These are phyloP conservation scores for Candida orba DNA, from an alignment of 805 yeast species.

Conservation along the genomic window DNA sequence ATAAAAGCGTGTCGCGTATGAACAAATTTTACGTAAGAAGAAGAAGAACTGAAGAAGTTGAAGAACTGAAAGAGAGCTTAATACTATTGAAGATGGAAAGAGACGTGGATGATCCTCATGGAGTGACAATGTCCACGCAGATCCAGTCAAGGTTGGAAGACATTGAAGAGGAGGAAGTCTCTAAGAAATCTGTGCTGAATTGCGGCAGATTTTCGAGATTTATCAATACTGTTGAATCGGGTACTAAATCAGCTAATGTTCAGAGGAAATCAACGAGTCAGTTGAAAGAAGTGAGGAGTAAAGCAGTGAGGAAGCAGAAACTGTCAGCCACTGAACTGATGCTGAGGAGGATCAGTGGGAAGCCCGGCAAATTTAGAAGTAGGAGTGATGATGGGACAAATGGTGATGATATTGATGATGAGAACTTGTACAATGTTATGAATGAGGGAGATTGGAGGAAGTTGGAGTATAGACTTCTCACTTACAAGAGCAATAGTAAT, in stretches of 20 bases:
- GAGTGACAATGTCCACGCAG: conserved; percentile 18
- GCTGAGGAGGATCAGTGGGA: conserved; percentile 7
- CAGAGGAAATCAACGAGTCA: not conserved
- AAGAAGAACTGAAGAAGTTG: no score
- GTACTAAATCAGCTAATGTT: no score
- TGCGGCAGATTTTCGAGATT: not conserved
- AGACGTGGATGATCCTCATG: not conserved
- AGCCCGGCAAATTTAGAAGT: conserved; percentile 3
- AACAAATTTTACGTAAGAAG: no score
- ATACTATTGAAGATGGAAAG: no score
- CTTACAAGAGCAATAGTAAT: not conserved
- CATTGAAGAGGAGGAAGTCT: conserved; percentile 6
- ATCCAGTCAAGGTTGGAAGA: conserved; percentile 19
- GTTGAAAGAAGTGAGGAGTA: not conserved
- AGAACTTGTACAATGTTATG: not conserved
- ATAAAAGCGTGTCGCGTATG: not conserved
- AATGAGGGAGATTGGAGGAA: conserved; percentile 3
- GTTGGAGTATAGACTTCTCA: not conserved
- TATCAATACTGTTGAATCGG: not conserved
- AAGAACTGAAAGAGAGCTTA: no score
- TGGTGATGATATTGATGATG: not conserved
- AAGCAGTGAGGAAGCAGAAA: not conserved
- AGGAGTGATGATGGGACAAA: not conserved
- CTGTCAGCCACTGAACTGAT: conserved; percentile 4
- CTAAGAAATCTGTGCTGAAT: no score